Percentiles rank a stretch among this genome's conserved stretches.
phyloP scores from a whole-genome alignment of 768 basidiomycete species.

The Russula brevipes region DNA sequence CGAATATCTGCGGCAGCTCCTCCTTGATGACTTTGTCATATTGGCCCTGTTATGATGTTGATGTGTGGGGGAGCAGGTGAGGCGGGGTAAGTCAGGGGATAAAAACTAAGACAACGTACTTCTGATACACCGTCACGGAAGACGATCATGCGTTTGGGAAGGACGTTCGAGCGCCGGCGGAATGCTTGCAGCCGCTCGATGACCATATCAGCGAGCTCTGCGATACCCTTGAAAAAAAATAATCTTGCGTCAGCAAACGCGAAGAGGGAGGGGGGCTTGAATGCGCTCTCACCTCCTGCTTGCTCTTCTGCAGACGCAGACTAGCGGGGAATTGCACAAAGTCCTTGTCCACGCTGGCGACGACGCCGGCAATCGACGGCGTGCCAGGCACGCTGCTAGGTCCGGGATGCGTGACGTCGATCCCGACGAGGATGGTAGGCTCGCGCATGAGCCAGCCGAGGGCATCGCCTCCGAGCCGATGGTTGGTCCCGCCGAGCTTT shows the following conservation, averaged over 20 bases:
- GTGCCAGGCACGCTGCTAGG: slow-evolving; percentile 62
- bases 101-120: slow-evolving; percentile 34
- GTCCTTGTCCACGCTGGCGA: slow-evolving; percentile 62
- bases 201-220: slow-evolving; percentile 60
- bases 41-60: slow-evolving; percentile 51
- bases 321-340: slow-evolving; percentile 80
- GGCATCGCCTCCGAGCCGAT: slow-evolving; percentile 50
- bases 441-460: slow-evolving; percentile 62
- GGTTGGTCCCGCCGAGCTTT: slow-evolving; percentile 80
- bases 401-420: slow-evolving; percentile 79
- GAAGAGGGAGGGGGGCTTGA: too few species aligned
- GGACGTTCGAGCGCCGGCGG: slow-evolving; percentile 40
- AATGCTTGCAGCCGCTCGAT: slow-evolving; percentile 61
- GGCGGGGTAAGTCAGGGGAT: not conserved
- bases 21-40: slow-evolving; percentile 54
- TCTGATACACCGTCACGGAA: slow-evolving; percentile 83
- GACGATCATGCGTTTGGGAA: slow-evolving; percentile 66
- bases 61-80: not conserved
- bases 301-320: slow-evolving; percentile 57
- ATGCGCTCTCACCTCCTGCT: slow-evolving; percentile 35
- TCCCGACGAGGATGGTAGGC: slow-evolving; percentile 79
- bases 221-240: slow-evolving; percentile 55
- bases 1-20: slow-evolving; percentile 58
- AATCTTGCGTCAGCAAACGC: not conserved
- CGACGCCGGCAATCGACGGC: slow-evolving; percentile 80